phyloP scores from a whole-genome alignment of 1,284 basidiomycete species.

The Cutaneotrichosporon spelunceum region DNA sequence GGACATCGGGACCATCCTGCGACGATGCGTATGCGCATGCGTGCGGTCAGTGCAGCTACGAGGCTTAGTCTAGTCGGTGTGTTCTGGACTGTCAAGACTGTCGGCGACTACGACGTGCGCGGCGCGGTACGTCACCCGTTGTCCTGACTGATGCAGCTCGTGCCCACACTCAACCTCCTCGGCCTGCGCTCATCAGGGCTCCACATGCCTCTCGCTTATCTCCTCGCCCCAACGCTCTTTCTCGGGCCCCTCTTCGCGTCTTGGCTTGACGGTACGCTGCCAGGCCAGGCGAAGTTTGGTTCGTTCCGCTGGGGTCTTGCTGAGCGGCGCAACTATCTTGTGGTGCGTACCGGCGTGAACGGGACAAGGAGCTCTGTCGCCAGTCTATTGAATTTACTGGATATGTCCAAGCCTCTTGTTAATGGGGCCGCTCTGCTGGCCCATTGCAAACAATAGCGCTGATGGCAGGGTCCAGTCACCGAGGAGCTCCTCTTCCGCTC shows the following conservation, averaged over 20 bases:
- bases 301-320: conserved; percentile 28
- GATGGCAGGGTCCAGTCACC: conserved; percentile 72
- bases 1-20: conserved; percentile 49
- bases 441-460: not conserved
- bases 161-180: conserved; percentile 33
- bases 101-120: conserved; percentile 19
- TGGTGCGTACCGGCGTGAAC: conserved; percentile 58
- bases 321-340: conserved; percentile 67
- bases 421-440: not conserved
- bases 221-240: conserved; percentile 76
- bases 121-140: conserved; percentile 5
- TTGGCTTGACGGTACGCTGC: conserved; percentile 60
- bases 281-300: conserved; percentile 56
- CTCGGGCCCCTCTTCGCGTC: conserved; percentile 72
- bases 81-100: conserved; percentile 29
- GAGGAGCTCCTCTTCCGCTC: conserved; percentile 91
- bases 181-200: conserved; percentile 30
- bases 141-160: conserved; percentile 22
- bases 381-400: not conserved
- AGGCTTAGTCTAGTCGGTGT: conserved; percentile 35
- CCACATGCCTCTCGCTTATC: conserved; percentile 54
- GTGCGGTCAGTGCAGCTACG: conserved; percentile 44
- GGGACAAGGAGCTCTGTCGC: conserved; percentile 4
- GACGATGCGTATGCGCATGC: conserved; percentile 47
- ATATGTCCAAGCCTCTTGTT: too few relatives aligned